These are phyloP conservation scores for Aspergillus hortae DNA, from an alignment of 2,329 filamentous ascomycete genomes.

Conservation along the genomic window DNA sequence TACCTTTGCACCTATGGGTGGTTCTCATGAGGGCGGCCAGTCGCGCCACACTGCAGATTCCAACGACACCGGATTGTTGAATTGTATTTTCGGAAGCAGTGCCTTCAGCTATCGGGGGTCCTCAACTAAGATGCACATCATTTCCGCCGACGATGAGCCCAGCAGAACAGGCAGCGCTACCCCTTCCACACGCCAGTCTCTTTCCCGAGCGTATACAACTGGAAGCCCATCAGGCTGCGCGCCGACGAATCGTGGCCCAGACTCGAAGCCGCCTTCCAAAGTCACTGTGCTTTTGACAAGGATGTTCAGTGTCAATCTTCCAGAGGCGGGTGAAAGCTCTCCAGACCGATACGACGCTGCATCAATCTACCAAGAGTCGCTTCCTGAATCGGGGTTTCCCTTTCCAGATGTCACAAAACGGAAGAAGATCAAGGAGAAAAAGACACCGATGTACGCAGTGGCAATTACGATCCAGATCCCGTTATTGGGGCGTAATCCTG, in stretches of 20 bases:
- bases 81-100: slow-evolving; percentile 60
- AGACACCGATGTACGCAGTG: slow-evolving; percentile 58
- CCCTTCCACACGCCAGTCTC: slow-evolving; percentile 29
- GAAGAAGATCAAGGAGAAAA: slow-evolving; percentile 49
- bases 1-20: slow-evolving; percentile 37
- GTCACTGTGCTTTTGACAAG: slow-evolving; percentile 56
- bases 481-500: slow-evolving; percentile 30
- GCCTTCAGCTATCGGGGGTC: slow-evolving; percentile 57
- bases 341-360: slow-evolving; percentile 32
- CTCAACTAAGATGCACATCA: slow-evolving; percentile 59
- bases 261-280: slow-evolving; percentile 42
- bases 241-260: slow-evolving; percentile 20
- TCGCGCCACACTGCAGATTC: slow-evolving; percentile 43
- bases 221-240: slow-evolving; percentile 29
- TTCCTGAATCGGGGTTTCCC: slow-evolving; percentile 34
- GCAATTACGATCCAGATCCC: slow-evolving; percentile 56
- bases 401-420: slow-evolving; percentile 39
- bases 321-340: slow-evolving; percentile 41
- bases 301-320: slow-evolving; percentile 56
- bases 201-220: slow-evolving; percentile 38
- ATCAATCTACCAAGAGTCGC: slow-evolving; percentile 30
- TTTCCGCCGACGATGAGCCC: slow-evolving; percentile 41
- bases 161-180: slow-evolving; percentile 21
- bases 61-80: slow-evolving; percentile 51
- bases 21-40: slow-evolving; percentile 31